Evolutionary conservation across 768 basidiomycete genomes (phyloP).

Genomic region (Calvatia gigantea): DNA sequence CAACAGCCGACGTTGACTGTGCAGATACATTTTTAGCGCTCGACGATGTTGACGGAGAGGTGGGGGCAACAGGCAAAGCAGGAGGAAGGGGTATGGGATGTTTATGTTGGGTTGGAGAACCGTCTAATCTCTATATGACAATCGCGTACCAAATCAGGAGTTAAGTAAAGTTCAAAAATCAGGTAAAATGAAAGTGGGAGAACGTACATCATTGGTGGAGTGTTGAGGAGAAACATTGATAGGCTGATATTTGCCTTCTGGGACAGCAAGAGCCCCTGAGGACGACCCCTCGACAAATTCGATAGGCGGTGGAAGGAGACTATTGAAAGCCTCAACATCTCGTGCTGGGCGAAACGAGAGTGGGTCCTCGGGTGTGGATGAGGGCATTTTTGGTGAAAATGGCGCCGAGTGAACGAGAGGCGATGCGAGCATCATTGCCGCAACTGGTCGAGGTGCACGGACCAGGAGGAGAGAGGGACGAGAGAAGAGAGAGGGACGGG

Average conservation of each 20-base stretch:
- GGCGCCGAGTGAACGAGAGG: constrained; percentile 49
- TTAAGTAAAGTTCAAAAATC: background rate
- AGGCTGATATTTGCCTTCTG: constrained; percentile 76
- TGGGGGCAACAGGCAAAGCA: constrained; percentile 17
- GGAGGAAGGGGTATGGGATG: constrained; percentile 11
- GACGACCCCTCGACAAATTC: constrained; percentile 87
- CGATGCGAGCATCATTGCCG: constrained; percentile 60
- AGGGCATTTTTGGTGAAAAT: constrained; percentile 35
- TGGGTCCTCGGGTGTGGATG: constrained; percentile 47
- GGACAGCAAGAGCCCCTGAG: constrained; percentile 65
- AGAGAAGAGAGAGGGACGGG: background rate
- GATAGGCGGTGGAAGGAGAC: constrained; percentile 72
- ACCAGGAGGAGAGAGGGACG: background rate
- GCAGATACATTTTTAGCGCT: constrained; percentile 22
- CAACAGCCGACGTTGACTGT: constrained; percentile 29
- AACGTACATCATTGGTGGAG: constrained; percentile 42
- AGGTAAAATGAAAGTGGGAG: constrained; percentile 20
- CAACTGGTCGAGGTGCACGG: constrained; percentile 9
- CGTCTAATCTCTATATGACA: constrained; percentile 15
- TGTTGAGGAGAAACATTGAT: constrained; percentile 66
- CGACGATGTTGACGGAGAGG: constrained; percentile 22
- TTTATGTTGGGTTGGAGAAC: background rate
- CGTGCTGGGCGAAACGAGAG: constrained; percentile 61
- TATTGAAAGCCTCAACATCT: constrained; percentile 74
- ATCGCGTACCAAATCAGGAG: background rate